Evolutionary conservation across 2,329 filamentous ascomycete species (phyloP).

Genomic region (Leptosphaerulina australis): DNA sequence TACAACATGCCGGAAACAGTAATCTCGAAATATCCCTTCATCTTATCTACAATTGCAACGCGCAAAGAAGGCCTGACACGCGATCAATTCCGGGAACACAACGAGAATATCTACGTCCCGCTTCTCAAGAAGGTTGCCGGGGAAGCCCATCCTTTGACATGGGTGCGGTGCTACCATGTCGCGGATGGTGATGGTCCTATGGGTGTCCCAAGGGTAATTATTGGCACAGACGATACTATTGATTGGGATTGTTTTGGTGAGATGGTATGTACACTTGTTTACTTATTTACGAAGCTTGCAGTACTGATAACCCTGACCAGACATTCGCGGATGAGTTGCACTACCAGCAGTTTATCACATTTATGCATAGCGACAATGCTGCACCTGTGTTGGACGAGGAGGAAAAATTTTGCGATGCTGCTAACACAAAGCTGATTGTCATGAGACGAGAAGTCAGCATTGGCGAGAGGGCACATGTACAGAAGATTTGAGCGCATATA

Average conservation of each 20-base stretch:
- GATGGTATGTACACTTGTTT: constrained; percentile 12
- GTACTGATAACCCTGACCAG: not conserved
- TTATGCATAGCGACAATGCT: constrained; percentile 26
- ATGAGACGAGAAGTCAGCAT: constrained; percentile 23
- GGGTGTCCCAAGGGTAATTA: constrained; percentile 17
- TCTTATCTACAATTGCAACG: constrained; percentile 21
- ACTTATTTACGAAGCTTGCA: not conserved
- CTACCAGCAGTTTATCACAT: constrained; percentile 28
- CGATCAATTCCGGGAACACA: constrained; percentile 22
- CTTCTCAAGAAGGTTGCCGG: constrained; percentile 21
- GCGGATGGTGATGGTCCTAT: constrained; percentile 20
- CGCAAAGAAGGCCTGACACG: constrained; percentile 24
- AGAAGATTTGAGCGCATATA: not conserved
- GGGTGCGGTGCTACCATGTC: constrained; percentile 26
- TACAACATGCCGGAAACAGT: constrained; percentile 18
- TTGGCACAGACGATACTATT: constrained; percentile 20
- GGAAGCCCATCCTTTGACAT: constrained; percentile 25
- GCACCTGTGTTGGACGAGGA: constrained; percentile 22
- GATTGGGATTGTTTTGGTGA: constrained; percentile 30
- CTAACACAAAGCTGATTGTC: constrained; percentile 23
- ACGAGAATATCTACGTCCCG: constrained; percentile 18
- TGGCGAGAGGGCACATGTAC: constrained; percentile 9
- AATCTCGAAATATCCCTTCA: constrained; percentile 21
- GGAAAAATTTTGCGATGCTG: constrained; percentile 23
- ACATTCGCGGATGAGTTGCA: constrained; percentile 28